phyloP scores from a whole-genome alignment of 441 rosid species.

The California macrophylla region DNA sequence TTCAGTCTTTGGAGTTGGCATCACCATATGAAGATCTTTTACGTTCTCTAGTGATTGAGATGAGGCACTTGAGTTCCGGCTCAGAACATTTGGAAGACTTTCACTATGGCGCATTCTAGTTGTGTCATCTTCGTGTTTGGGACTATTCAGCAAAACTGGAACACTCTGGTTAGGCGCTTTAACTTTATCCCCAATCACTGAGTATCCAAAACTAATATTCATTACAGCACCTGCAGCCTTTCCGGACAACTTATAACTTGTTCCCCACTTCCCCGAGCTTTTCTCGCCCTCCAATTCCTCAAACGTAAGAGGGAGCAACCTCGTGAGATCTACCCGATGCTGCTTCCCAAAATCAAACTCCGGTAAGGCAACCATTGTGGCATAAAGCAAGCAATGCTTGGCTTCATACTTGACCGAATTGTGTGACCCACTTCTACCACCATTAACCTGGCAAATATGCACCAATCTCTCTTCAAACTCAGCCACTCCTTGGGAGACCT shows the following conservation, averaged over 20 bases:
- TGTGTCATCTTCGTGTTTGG: conserved; percentile 26
- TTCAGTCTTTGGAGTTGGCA: conserved; percentile 43
- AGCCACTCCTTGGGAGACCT: conserved; percentile 49
- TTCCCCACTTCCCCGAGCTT: conserved; percentile 82
- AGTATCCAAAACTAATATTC: conserved; percentile 80
- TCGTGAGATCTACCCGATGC: conserved; percentile 86
- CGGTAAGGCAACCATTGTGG: conserved; percentile 39
- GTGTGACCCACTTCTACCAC: conserved; percentile 74
- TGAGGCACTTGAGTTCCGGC: conserved; percentile 22
- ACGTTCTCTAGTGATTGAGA: conserved; percentile 38
- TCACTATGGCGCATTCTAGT: conserved; percentile 28
- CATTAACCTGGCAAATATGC: conserved; percentile 62
- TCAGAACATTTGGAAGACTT: conserved; percentile 37
- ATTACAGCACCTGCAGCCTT: conserved; percentile 62
- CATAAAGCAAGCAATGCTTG: conserved; percentile 79
- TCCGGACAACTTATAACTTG: conserved; percentile 74
- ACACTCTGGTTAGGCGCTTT: conserved; percentile 28
- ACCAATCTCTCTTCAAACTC: conserved; percentile 67
- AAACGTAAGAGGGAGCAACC: conserved; percentile 77
- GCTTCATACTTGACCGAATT: conserved; percentile 90
- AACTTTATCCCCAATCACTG: conserved; percentile 43
- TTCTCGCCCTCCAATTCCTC: conserved; percentile 91
- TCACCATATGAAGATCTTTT: conserved; percentile 70
- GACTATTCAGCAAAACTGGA: conserved; percentile 30
- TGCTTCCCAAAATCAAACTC: conserved; percentile 90